These are phyloP conservation scores for Acanthamoeba royreba DNA, from an alignment of 208 protist species.

Conservation along the genomic window DNA sequence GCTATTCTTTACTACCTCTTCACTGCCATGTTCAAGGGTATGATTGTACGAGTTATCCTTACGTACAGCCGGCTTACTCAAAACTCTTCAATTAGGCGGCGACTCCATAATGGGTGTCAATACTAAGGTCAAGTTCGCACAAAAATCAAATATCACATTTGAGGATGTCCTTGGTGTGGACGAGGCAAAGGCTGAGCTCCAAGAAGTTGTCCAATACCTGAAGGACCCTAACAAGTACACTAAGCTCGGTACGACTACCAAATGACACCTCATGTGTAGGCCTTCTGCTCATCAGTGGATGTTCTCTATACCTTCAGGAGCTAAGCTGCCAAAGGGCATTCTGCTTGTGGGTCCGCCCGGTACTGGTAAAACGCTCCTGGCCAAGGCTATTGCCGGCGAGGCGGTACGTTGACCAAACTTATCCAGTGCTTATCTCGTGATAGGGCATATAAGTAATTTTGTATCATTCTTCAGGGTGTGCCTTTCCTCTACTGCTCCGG, in stretches of 20 bases:
- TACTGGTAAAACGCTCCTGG: constrained; percentile 92
- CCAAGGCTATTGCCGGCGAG: constrained; percentile 77
- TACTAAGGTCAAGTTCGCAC: constrained; percentile 3
- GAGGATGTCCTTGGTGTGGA: constrained; percentile 34
- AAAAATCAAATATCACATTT: background rate
- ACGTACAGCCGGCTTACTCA: background rate
- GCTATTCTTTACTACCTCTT: background rate
- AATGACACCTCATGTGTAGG: too few species aligned
- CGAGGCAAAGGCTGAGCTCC: constrained; percentile 87
- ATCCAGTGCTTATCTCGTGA: background rate
- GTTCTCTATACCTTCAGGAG: constrained; percentile 77
- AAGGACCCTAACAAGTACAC: constrained; percentile 90
- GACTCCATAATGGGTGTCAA: constrained; percentile 22
- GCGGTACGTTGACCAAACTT: constrained; percentile 18
- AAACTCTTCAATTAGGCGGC: background rate
- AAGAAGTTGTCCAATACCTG: constrained; percentile 95
- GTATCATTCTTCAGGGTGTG: constrained; percentile 83
- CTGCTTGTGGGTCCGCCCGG: constrained; percentile 94
- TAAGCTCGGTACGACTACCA: constrained; percentile 76
- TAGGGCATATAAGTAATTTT: background rate
- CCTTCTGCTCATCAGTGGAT: too few species aligned
- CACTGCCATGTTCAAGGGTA: background rate
- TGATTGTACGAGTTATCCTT: background rate
- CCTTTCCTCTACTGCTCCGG: constrained; percentile 91
- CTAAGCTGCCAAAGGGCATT: constrained; percentile 93